Evolutionary conservation across 345 rosid genomes (phyloP), one percentile per base, ranked within the genome.

Genomic region (Eucalyptus tenuipes): DNA sequence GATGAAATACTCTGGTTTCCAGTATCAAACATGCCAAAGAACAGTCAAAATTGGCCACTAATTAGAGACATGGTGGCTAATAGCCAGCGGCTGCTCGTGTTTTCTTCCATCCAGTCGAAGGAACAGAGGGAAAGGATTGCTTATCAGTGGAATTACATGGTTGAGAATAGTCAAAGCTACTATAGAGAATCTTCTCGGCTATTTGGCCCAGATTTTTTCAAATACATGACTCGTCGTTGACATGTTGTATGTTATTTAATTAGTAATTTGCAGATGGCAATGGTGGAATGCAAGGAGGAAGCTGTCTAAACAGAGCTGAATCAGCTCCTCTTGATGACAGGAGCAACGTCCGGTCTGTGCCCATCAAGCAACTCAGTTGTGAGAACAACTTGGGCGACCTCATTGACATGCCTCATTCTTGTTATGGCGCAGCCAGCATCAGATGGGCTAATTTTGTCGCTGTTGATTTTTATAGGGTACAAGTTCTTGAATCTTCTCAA

Each of bases 141-240:
- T 44, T 95, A 94, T 88, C 98, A 95, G 68, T 95, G 96, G 96
- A 94, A 91, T 68, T 95, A 93, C 94, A 95, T 95, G 97, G 96
- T 94, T 52, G 98, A 95, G 92, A 95, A 95, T 57, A 75, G 47
- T 40, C 47, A 20, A 75, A 24, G 42, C 5, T 22, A 22, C 29
- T 12, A 40, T 25, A 75, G 84, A 40, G 84, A 75, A 40, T 20
- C 15, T 75, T 75, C 47, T 75, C 2, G 15, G 27, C 47, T 40
- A 75, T 75, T 20, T 22, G 84, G 84, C 84, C 24, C 29, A 75
- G 25, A 75, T 3, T 29, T 48, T 42, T 33, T n/a, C n/a, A 37
- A 27, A 50, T 9, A 33, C 13, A 10, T 3, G 5, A 75, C 13
- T 20, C 15, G 4, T 75, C 42, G 15, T 75, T 40, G 15, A 40